Conservation (phyloP, 2,329 filamentous ascomycete genomes). For the Aspergillus pseudoterreus region DNA sequence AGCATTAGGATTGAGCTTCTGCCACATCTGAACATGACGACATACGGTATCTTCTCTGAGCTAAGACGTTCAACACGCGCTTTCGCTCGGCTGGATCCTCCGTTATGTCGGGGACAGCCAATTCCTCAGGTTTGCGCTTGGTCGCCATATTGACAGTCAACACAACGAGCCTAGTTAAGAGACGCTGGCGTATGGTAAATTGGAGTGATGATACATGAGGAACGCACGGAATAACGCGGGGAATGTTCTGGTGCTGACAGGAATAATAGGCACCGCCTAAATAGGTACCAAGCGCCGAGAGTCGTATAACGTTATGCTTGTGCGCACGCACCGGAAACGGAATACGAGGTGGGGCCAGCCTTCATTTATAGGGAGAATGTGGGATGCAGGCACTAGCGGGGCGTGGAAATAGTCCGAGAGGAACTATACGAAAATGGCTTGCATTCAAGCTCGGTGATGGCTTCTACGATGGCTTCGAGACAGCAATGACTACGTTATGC, state of each 20-base stretch:
- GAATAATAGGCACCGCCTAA: not conserved
- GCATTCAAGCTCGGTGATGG: no score
- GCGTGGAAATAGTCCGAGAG: not conserved
- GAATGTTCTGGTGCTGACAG: not conserved
- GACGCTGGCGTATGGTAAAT: not conserved
- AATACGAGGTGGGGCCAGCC: not conserved
- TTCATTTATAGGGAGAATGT: not conserved
- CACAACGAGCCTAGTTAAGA: not conserved
- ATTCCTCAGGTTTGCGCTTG: slow-evolving; percentile 4
- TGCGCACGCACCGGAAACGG: not conserved
- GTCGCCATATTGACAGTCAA: slow-evolving; percentile 1
- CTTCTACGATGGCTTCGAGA: no score
- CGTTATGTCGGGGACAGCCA: slow-evolving; percentile 10
- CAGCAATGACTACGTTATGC: no score
- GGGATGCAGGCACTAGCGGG: not conserved
- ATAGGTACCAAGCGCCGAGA: not conserved
- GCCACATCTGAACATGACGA: slow-evolving; percentile 1
- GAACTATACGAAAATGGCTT: not conserved
- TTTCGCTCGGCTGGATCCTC: slow-evolving; percentile 53
- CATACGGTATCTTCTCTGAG: slow-evolving; percentile 50
- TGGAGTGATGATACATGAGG: not conserved
- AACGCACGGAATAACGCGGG: not conserved
- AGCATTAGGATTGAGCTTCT: not conserved
- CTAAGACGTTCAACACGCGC: slow-evolving; percentile 52
- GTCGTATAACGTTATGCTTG: not conserved